Conservation (phyloP, 2,329 filamentous ascomycete species). For the Septoria petroselini region DNA sequence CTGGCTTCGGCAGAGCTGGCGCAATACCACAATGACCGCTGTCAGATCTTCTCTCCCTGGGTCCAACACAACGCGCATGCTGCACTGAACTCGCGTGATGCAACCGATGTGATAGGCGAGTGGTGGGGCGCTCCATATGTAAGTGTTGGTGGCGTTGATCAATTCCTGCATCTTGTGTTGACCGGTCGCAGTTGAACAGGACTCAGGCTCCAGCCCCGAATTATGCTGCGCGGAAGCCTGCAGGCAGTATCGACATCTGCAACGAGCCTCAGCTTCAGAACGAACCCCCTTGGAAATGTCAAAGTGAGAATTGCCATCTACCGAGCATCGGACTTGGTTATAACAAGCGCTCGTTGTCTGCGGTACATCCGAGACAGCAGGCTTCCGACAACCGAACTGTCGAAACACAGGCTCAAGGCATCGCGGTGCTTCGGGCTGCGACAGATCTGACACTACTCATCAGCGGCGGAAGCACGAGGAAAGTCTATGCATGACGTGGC, state of each 20-base stretch:
- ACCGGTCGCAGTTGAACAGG: conserved; percentile 18
- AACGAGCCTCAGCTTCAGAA: conserved; percentile 40
- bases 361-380: conserved; percentile 51
- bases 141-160: not conserved
- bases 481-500: conserved; percentile 13
- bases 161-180: not conserved
- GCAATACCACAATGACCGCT: conserved; percentile 57
- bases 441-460: conserved; percentile 51
- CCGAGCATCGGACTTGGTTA: not conserved
- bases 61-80: conserved; percentile 73
- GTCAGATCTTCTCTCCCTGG: conserved; percentile 68
- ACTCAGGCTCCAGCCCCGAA: conserved; percentile 24
- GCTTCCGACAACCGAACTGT: conserved; percentile 65
- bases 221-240: conserved; percentile 37
- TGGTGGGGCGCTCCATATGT: conserved; percentile 67
- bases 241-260: conserved; percentile 49
- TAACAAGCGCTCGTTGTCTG: not conserved
- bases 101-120: conserved; percentile 65
- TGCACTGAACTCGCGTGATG: conserved; percentile 62
- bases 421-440: conserved; percentile 69
- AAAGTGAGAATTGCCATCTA: conserved; percentile 14
- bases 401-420: conserved; percentile 80
- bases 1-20: conserved; percentile 36
- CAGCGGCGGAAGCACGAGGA: conserved; percentile 29
- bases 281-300: conserved; percentile 27